Evolutionary conservation across 1,139 yeast genomes (phyloP), one percentile per base, ranked within the genome.

Genomic region (Wickerhamiella pararugosa): DNA sequence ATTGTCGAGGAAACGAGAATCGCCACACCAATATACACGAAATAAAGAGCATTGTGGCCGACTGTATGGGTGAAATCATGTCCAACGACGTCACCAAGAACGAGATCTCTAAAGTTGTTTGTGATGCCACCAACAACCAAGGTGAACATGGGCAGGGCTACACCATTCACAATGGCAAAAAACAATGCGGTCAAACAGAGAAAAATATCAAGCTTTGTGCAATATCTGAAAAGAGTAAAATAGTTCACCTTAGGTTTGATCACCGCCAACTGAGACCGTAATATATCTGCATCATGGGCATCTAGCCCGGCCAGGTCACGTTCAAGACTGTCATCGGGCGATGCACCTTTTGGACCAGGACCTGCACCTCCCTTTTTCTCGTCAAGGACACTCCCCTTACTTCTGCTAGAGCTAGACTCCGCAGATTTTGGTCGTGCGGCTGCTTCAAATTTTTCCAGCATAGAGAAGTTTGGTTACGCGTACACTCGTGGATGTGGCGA

Each of bases 71-170:
- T 64, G 50, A 64, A 64, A 6, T 44, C 48, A 9, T 49, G 54
- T 5, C 53, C 52, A 37, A 53, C 49, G 7, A 58, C 51, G 4
- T 47, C 39, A 21, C 52, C 45, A 25, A 58, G 55, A 45, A 61
- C 54, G 43, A 56, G 64, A 40, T 53, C 49, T 29, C 62, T 49
- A 50, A 65, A 64, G 15, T 59, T 53, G 43, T 62, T 57, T 5
- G 69, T 59, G 44, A 65, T 48, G 31, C 53, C 50, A 25, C 69
- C 69, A 37, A 64, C 61, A 11, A 64, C 57, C 41, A 64, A 47
- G 15, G 69, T 64, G 49, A 62, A 62, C 53, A 64, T 51, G 1
- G 69, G 69, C 43, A 63, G 45, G 3, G 63, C 62, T 4, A 65
- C 66, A 9, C 69, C 69, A 15, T 61, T 55, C 5, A 55, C 54